phyloP scores from a whole-genome alignment of 371 early-diverging fungal genomes.

The Circinella umbellata region DNA sequence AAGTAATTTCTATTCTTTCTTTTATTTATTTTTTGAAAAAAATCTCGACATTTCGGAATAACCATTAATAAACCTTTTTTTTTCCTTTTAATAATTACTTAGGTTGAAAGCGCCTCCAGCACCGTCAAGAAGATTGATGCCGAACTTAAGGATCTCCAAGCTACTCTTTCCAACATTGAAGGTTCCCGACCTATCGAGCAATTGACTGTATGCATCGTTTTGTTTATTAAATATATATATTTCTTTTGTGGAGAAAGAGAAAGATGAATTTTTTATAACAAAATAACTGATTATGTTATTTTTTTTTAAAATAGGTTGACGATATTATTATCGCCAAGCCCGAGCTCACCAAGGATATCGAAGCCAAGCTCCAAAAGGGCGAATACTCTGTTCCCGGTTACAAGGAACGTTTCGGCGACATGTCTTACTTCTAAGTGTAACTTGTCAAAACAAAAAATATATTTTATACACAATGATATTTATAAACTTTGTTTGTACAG shows the following conservation, averaged over 20 bases:
- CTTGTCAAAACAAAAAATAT: background rate
- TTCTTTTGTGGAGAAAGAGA: no score
- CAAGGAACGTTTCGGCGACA: conserved; percentile 89
- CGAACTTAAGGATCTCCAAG: conserved; percentile 88
- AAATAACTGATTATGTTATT: no score
- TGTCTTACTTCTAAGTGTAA: conserved; percentile 72
- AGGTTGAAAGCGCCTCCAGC: conserved; percentile 87
- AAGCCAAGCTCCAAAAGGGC: conserved; percentile 89
- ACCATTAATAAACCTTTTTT: no score
- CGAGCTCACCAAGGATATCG: conserved; percentile 85
- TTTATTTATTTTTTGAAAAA: no score
- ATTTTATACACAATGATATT: background rate
- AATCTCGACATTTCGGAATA: no score
- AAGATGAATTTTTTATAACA: no score
- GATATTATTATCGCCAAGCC: conserved; percentile 95
- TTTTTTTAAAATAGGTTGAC: conserved; percentile 68
- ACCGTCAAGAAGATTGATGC: conserved; percentile 85
- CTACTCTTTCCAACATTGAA: conserved; percentile 92
- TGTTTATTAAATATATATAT: background rate
- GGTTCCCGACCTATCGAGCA: conserved; percentile 93
- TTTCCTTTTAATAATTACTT: conserved; percentile 2
- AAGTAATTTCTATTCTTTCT: conserved; percentile 34
- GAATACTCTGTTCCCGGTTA: conserved; percentile 93
- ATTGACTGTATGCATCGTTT: conserved; percentile 71
- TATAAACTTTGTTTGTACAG: conserved; percentile 11